A percentile compares a stretch with the other conserved stretches of the same genome.
Conservation (phyloP, 2,329 filamentous ascomycete genomes). For the Paracamarosporium sp. region DNA sequence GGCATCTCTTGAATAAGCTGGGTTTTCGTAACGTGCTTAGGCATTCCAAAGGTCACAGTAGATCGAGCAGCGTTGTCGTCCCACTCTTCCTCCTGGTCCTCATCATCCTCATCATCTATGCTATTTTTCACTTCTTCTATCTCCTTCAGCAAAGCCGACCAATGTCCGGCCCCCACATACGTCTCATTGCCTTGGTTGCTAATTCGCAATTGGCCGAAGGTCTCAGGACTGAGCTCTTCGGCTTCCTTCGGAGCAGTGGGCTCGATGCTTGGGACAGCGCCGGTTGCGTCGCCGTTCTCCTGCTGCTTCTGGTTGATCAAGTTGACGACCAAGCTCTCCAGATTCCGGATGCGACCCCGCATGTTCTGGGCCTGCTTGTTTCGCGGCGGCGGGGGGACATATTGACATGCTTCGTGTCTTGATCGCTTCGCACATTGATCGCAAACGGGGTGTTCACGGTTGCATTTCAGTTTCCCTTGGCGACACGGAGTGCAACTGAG, state of each 20-base stretch:
- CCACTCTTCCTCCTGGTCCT: slow-evolving; percentile 28
- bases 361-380: slow-evolving; percentile 37
- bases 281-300: slow-evolving; percentile 5
- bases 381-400: slow-evolving; percentile 31
- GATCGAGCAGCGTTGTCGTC: slow-evolving; percentile 21
- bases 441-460: slow-evolving; percentile 34
- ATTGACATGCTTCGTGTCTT: slow-evolving; percentile 26
- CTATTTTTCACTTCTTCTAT: slow-evolving; percentile 36
- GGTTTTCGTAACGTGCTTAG: slow-evolving; percentile 24
- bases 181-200: slow-evolving; percentile 23
- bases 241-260: not conserved
- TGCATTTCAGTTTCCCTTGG: slow-evolving; percentile 38
- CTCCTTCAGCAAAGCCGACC: slow-evolving; percentile 33
- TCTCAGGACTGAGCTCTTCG: slow-evolving; percentile 16
- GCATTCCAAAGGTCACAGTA: slow-evolving; percentile 28
- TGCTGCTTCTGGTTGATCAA: slow-evolving; percentile 37
- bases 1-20: slow-evolving; percentile 31
- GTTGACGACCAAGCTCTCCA: slow-evolving; percentile 36
- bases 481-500: slow-evolving; percentile 35
- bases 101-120: slow-evolving; percentile 25
- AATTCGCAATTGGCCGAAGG: slow-evolving; percentile 27
- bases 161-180: slow-evolving; percentile 33
- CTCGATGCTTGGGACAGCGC: not conserved
- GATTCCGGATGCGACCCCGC: slow-evolving; percentile 34
- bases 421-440: slow-evolving; percentile 37